Evolutionary conservation across 305 asterid genomes (phyloP).

Genomic region (Petunia hybrid): DNA sequence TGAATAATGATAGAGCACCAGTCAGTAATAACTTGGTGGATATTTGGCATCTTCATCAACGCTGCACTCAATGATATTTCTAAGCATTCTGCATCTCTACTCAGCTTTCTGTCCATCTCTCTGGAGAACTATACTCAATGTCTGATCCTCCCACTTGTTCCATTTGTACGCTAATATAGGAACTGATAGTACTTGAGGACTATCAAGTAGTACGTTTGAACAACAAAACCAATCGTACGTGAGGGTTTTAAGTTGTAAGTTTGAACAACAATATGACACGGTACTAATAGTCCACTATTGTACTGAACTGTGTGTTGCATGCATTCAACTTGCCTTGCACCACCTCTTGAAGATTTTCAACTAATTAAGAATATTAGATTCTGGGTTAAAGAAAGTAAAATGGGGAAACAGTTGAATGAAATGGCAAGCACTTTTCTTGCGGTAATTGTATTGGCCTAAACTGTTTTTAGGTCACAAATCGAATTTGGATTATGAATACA

Average conservation of each 20-base stretch:
- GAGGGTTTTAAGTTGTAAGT: not conserved
- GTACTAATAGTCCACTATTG: not conserved
- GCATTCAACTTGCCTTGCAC: not conserved
- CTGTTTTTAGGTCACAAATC: no score
- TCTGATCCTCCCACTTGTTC: not conserved
- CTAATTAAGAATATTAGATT: no score
- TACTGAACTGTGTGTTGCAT: not conserved
- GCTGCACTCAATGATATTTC: conserved; percentile 70
- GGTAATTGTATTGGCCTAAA: no score
- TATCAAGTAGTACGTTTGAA: not conserved
- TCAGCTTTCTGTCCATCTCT: not conserved
- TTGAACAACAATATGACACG: not conserved
- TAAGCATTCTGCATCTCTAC: conserved; percentile 40
- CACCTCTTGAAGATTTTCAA: not conserved
- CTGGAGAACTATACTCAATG: no score
- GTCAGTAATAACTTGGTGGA: not conserved
- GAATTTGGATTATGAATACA: no score
- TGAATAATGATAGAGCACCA: not conserved
- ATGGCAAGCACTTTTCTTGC: no score
- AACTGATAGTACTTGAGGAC: not conserved
- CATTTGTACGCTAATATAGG: not conserved
- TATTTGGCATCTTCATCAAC: conserved; percentile 52
- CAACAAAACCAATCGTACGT: not conserved
- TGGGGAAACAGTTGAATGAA: no score
- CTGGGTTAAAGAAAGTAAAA: no score